phyloP scores from a whole-genome alignment of 164 flowering plant species.

The Vitis riparia region DNA sequence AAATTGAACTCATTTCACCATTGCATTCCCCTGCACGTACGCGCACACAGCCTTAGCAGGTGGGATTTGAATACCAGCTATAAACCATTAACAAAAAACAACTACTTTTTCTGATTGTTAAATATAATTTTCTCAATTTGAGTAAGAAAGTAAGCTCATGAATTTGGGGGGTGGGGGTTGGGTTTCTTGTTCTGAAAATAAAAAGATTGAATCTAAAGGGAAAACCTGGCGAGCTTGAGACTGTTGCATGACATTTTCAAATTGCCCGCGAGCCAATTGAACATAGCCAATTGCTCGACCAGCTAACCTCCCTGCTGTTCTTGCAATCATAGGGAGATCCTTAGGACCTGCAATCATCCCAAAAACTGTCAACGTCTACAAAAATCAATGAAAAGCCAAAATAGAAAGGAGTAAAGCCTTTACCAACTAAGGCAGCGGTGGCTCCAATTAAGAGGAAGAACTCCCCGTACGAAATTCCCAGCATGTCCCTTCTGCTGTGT shows the following conservation, averaged over 20 bases:
- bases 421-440: slow-evolving; percentile 82
- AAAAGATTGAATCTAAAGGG: slow-evolving; percentile 1
- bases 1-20: too few species aligned
- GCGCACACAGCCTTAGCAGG: too few species aligned
- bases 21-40: too few species aligned
- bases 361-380: background rate
- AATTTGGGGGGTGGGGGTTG: background rate
- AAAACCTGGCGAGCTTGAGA: slow-evolving; percentile 83
- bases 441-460: slow-evolving; percentile 76
- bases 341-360: slow-evolving; percentile 63
- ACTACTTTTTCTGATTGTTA: too few species aligned
- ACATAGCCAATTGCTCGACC: slow-evolving; percentile 93
- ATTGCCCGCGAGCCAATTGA: slow-evolving; percentile 89
- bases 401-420: background rate
- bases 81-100: background rate
- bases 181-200: background rate
- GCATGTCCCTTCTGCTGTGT: slow-evolving; percentile 31
- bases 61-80: too few species aligned
- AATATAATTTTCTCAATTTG: too few species aligned
- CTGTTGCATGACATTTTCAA: slow-evolving; percentile 80
- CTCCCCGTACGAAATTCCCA: slow-evolving; percentile 85
- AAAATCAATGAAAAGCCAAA: background rate
- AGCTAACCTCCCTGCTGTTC: slow-evolving; percentile 79
- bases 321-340: slow-evolving; percentile 80
- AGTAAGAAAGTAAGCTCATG: too few species aligned